Conservation (phyloP, 2,329 filamentous ascomycete species). For the Talaromyces sp. region DNA sequence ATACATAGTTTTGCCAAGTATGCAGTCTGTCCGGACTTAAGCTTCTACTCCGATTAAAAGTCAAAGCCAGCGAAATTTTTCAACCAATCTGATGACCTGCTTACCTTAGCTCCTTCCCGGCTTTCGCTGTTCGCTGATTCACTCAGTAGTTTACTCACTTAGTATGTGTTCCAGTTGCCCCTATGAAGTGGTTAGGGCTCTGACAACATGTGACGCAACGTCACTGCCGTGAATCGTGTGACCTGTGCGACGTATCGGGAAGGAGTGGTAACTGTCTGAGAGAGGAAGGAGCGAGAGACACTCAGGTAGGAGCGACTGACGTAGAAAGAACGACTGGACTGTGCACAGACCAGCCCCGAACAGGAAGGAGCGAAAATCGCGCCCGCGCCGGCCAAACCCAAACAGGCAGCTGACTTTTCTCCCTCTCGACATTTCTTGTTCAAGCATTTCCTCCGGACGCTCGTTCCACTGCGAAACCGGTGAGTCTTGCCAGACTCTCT, state of each 20-base stretch:
- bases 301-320: neutral
- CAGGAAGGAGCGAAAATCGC: neutral
- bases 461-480: conserved; percentile 7
- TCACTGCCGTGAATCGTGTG: neutral
- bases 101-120: neutral
- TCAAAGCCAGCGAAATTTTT: neutral
- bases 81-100: neutral
- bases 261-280: neutral
- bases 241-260: neutral
- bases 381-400: neutral
- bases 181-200: neutral
- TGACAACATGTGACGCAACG: neutral
- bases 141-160: too few relatives aligned
- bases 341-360: neutral
- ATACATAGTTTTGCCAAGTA: neutral
- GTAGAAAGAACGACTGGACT: neutral
- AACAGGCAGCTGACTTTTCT: conserved; percentile 12
- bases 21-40: neutral
- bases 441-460: conserved; percentile 7
- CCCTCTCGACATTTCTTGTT: neutral
- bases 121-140: neutral
- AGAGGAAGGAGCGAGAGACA: neutral
- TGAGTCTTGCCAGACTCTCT: neutral
- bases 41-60: neutral
- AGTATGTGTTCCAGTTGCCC: neutral